phyloP scores from a whole-genome alignment of 805 yeast species.

The Isabelozyma pseudorhagii region DNA sequence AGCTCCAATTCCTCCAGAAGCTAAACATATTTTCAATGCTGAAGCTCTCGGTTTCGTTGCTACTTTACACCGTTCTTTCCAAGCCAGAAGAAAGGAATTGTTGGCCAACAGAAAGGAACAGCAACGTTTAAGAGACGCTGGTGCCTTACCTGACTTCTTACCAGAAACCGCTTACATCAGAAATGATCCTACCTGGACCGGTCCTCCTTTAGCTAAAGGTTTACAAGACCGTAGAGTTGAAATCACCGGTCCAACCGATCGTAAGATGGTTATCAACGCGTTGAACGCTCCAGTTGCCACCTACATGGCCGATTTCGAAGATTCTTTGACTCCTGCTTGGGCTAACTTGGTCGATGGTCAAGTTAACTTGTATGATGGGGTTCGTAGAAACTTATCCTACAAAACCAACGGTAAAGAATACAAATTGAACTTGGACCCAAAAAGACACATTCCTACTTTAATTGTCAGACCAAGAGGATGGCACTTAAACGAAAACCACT shows the following conservation, averaged over 20 bases:
- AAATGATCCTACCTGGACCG: slow-evolving; percentile 72
- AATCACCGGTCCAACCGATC: slow-evolving; percentile 83
- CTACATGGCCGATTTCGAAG: slow-evolving; percentile 85
- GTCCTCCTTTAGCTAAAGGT: slow-evolving; percentile 70
- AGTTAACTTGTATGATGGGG: slow-evolving; percentile 72
- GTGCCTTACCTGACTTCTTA: slow-evolving; percentile 59
- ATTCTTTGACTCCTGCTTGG: slow-evolving; percentile 85
- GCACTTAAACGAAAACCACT: slow-evolving; percentile 77
- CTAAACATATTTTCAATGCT: slow-evolving; percentile 54
- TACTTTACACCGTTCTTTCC: slow-evolving; percentile 70
- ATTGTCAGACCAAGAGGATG: slow-evolving; percentile 88
- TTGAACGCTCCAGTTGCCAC: slow-evolving; percentile 76
- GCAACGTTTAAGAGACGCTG: slow-evolving; percentile 61
- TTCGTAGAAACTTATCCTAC: slow-evolving; percentile 56
- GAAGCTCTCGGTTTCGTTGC: slow-evolving; percentile 71
- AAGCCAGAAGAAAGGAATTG: slow-evolving; percentile 54
- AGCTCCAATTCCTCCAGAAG: slow-evolving; percentile 47
- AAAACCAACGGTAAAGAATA: slow-evolving; percentile 43
- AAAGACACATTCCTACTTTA: slow-evolving; percentile 66
- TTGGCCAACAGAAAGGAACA: slow-evolving; percentile 59
- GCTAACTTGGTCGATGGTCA: slow-evolving; percentile 75
- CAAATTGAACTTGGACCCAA: slow-evolving; percentile 42
- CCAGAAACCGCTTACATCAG: slow-evolving; percentile 69
- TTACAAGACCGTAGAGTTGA: slow-evolving; percentile 73
- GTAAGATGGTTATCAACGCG: slow-evolving; percentile 82